A percentile compares a stretch with the other conserved stretches of the same genome.
These are phyloP conservation scores for Populus tremula DNA, from an alignment of 345 rosid genomes.

Conservation along the genomic window DNA sequence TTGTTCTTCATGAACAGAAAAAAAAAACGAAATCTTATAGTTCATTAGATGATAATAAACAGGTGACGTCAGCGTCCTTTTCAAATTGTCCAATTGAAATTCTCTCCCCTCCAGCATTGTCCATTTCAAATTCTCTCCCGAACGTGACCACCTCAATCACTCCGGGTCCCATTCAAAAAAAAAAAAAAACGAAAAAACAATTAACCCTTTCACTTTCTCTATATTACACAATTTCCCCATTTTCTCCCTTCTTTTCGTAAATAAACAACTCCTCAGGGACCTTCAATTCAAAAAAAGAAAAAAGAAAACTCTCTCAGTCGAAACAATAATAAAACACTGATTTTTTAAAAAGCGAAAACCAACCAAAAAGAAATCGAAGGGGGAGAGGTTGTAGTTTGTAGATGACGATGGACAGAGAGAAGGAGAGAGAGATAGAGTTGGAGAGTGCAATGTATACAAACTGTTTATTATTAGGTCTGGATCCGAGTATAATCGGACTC, in stretches of 20 bases:
- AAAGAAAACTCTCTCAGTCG: neutral
- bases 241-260: constrained; percentile 13
- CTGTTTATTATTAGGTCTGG: constrained; percentile 89
- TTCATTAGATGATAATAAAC: neutral
- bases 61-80: constrained; percentile 17
- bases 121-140: constrained; percentile 6
- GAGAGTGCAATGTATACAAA: constrained; percentile 99
- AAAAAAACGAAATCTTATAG: too few relatives aligned
- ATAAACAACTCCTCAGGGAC: constrained; percentile 17
- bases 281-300: constrained; percentile 19
- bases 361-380: neutral
- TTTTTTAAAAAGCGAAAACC: neutral
- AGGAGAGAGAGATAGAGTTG: constrained; percentile 97
- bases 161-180: constrained; percentile 14
- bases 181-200: neutral
- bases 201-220: neutral
- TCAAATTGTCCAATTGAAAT: too few relatives aligned
- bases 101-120: neutral
- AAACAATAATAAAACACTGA: neutral
- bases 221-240: neutral
- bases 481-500: constrained; percentile 84
- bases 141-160: neutral
- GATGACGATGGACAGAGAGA: constrained; percentile 99
- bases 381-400: constrained; percentile 56
- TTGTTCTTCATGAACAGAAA: too few relatives aligned